Percentiles rank a stretch among this genome's conserved stretches.
These are phyloP conservation scores for Blastocystis sp. DNA, from an alignment of 352 stramenopile species.

Conservation along the genomic window DNA sequence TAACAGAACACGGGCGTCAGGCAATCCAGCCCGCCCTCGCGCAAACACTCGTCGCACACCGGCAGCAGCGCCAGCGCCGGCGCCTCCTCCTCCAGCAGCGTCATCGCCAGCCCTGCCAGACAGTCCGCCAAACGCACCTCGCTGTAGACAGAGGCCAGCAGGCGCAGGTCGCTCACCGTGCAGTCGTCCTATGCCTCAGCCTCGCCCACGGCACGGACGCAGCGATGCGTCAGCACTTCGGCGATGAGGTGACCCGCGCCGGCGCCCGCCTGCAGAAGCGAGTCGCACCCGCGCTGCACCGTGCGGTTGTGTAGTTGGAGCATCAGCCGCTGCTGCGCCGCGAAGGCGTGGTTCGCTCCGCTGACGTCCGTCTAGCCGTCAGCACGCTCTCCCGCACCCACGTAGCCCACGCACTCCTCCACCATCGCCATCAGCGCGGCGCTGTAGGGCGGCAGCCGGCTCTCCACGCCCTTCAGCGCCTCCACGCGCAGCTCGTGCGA, in stretches of 20 bases:
- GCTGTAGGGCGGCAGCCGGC: not conserved
- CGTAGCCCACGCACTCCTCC: not conserved
- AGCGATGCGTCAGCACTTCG: slow-evolving; percentile 28
- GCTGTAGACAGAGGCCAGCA: slow-evolving; percentile 10
- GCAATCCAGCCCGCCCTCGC: too few species aligned
- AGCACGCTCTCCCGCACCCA: not conserved
- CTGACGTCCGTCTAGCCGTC: slow-evolving; percentile 14
- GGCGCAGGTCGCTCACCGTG: not conserved
- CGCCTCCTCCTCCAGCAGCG: not conserved
- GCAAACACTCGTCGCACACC: too few species aligned
- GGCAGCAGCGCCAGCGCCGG: not conserved
- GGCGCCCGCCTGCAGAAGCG: not conserved
- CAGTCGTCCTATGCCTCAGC: slow-evolving; percentile 16
- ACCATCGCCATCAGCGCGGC: not conserved
- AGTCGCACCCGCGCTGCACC: not conserved
- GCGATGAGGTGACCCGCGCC: not conserved
- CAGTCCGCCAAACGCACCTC: not conserved
- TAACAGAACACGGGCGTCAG: too few species aligned
- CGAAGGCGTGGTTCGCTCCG: not conserved
- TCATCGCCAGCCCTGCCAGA: not conserved
- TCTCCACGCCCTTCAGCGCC: not conserved
- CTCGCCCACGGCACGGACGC: not conserved
- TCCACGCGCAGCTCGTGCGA: not conserved
- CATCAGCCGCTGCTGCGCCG: not conserved
- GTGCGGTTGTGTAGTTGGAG: slow-evolving; percentile 21